Evolutionary conservation across 2,329 filamentous ascomycete genomes (phyloP).

Genomic region (Eutypella sp.): DNA sequence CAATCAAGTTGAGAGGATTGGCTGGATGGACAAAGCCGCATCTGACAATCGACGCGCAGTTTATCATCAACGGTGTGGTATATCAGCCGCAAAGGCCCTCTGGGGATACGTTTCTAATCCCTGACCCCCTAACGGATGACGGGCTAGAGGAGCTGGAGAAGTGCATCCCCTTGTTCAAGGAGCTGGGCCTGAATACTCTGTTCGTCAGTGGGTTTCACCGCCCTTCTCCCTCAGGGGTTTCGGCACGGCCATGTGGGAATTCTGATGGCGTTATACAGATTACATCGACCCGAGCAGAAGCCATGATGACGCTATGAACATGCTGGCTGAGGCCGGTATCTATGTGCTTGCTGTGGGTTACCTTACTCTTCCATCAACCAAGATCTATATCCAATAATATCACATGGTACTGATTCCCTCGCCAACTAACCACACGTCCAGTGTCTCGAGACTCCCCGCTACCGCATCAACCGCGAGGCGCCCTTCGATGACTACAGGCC

Average conservation of each 20-base stretch:
- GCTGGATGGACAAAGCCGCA: no score
- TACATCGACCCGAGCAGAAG: conserved; percentile 12
- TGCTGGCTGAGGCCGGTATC: conserved; percentile 20
- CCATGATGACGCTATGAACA: conserved; percentile 17
- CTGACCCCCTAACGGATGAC: conserved; percentile 15
- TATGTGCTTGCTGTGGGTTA: conserved; percentile 22
- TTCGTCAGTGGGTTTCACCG: conserved; percentile 17
- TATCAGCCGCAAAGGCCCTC: conserved; percentile 7
- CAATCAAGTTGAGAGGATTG: no score
- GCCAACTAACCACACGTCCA: not conserved
- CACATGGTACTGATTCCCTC: not conserved
- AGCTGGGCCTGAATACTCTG: conserved; percentile 22
- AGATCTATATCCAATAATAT: not conserved
- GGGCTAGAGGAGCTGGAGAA: conserved; percentile 14
- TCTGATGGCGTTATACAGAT: conserved; percentile 4
- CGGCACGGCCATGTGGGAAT: not conserved
- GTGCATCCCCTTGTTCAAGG: conserved; percentile 19
- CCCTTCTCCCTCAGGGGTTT: not conserved
- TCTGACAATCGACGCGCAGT: no score
- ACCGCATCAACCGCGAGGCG: conserved; percentile 3
- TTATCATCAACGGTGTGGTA: conserved; percentile 19
- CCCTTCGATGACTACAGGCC: conserved; percentile 14
- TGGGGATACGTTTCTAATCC: not conserved
- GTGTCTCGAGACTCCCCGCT: conserved; percentile 6
- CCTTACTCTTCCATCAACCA: not conserved